Base-by-base conservation (phyloP, 352 stramenopile genomes). In the Halophytophthora polymorphica region DNA sequence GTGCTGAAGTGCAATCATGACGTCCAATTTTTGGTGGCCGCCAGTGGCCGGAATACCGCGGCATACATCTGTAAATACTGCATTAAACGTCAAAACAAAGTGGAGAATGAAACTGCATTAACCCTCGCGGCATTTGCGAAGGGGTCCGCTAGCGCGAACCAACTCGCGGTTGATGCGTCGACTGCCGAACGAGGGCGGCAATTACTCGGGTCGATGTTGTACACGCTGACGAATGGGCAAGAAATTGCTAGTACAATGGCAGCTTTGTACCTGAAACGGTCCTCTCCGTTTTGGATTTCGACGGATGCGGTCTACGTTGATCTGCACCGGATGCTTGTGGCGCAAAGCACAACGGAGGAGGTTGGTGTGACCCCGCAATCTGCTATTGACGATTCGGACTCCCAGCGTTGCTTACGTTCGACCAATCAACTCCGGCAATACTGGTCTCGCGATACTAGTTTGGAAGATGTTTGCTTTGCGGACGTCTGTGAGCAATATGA, bases 1-100 rank as follows among this genome's bases (percentile, higher is more conserved):
- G 37, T 37, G 0, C 39, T 74, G 2, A 66, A 64, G 45, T 74
- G 54, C 38, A 68, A 71, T 21, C 66, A 74, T 36, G 47, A 66
- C 11, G 50, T 60, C 0, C 47, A 60, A 15, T 60, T 74, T 2
- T 48, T 74, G 0, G 1, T 66, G 6, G 37, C 28, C 0, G 50
- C 34, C 13, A 47, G 43, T 2, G 29, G 43, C 0, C 64, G 58
- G 10, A 45, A 64, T n/a, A 47, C 45, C 1, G 65, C 54, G 0
- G 54, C 57, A 1, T 71, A 74, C 19, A 45, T 62, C 4, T 57
- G 45, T 5, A 71, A 71, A 2, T 71, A 71, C 17, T 70, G 50
- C 19, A 65, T 65, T 3, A 67, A 71, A 40, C 36, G 18, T 0
- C 60, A 68, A 23, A 61, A 70, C 2, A 36, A 34, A 6, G 40